A percentile compares a stretch with the other conserved stretches of the same genome.
Conservation (phyloP, 768 basidiomycete species). For the Lentinula guzmanii region DNA sequence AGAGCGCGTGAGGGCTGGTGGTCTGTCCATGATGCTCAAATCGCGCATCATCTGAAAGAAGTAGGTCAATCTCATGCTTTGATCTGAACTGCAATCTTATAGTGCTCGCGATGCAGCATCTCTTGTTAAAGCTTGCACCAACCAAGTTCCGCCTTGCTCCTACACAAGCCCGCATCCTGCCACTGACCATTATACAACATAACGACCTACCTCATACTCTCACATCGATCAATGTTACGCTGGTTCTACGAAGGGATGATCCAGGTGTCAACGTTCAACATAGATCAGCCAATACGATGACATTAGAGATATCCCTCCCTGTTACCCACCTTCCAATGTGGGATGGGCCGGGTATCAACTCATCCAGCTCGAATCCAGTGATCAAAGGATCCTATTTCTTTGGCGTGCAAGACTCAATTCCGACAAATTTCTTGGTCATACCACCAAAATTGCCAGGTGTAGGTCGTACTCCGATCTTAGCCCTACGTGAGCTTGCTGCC, state of each 20-base stretch:
- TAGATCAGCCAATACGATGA: slow-evolving; percentile 9
- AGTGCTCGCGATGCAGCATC: slow-evolving; percentile 14
- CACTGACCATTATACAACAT: slow-evolving; percentile 44
- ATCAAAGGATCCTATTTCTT: slow-evolving; percentile 59
- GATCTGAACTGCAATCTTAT: background rate
- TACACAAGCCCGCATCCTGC: slow-evolving; percentile 56
- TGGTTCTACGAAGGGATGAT: slow-evolving; percentile 17
- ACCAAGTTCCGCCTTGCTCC: slow-evolving; percentile 41
- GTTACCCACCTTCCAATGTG: slow-evolving; percentile 40
- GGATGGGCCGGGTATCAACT: slow-evolving; percentile 19
- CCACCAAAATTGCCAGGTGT: slow-evolving; percentile 36
- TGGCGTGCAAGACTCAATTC: slow-evolving; percentile 33
- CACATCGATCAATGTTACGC: slow-evolving; percentile 25
- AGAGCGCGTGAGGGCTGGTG: slow-evolving; percentile 51
- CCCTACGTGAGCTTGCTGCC: slow-evolving; percentile 46
- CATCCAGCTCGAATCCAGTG: slow-evolving; percentile 13
- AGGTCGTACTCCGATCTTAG: slow-evolving; percentile 40
- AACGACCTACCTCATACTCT: slow-evolving; percentile 30
- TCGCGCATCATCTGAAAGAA: background rate
- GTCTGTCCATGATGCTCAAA: slow-evolving; percentile 31
- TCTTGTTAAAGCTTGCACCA: slow-evolving; percentile 22
- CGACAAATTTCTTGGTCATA: slow-evolving; percentile 51
- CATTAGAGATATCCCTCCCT: slow-evolving; percentile 24
- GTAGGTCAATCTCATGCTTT: background rate
- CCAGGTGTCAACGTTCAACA: background rate